Evolutionary conservation across 805 yeast genomes (phyloP).

Genomic region (Ogataea philodendri): DNA sequence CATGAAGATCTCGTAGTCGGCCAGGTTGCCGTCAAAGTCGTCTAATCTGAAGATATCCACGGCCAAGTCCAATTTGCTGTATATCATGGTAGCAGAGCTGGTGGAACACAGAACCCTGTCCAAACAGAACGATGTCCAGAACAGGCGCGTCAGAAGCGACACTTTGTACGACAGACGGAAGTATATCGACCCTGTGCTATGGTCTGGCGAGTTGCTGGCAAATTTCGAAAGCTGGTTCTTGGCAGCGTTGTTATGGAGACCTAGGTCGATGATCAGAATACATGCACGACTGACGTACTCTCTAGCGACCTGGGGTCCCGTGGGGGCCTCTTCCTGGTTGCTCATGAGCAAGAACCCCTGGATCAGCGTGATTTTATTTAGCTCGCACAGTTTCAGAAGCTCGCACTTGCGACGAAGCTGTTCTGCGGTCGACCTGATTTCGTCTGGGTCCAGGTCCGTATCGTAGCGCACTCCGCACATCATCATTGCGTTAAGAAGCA

Average conservation of each 20-base stretch:
- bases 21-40: slow-evolving; percentile 27
- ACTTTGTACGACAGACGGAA: slow-evolving; percentile 24
- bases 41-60: slow-evolving; percentile 25
- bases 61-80: slow-evolving; percentile 27
- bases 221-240: slow-evolving; percentile 18
- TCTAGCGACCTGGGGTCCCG: slow-evolving; percentile 29
- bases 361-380: slow-evolving; percentile 30
- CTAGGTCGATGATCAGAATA: slow-evolving; percentile 29
- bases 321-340: slow-evolving; percentile 32
- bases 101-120: slow-evolving; percentile 32
- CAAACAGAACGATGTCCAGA: slow-evolving; percentile 33
- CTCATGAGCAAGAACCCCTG: slow-evolving; percentile 30
- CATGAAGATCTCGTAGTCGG: slow-evolving; percentile 28
- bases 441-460: slow-evolving; percentile 5
- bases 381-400: slow-evolving; percentile 27
- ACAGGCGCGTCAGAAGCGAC: slow-evolving; percentile 26
- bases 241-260: slow-evolving; percentile 30
- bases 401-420: slow-evolving; percentile 26
- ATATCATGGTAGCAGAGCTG: slow-evolving; percentile 29
- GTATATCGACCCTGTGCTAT: slow-evolving; percentile 11
- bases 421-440: slow-evolving; percentile 26
- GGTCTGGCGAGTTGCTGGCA: slow-evolving; percentile 2
- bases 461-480: slow-evolving; percentile 28
- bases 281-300: slow-evolving; percentile 29
- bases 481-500: slow-evolving; percentile 33